Conservation (phyloP, 2,329 filamentous ascomycete species). For the Alternaria incomplexa region DNA sequence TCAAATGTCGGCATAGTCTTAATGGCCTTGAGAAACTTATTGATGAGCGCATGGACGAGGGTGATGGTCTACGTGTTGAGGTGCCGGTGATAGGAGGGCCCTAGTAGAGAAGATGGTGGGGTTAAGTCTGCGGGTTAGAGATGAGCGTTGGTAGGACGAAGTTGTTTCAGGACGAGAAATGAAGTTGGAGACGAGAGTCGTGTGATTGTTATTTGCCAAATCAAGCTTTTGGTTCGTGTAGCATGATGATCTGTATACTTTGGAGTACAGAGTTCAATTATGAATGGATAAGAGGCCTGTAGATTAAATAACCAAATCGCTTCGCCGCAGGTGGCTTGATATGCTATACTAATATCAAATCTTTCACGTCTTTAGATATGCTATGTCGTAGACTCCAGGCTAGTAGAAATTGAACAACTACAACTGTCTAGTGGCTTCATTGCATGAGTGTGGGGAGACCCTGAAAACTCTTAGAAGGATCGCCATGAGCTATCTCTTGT, state of each 20-base stretch:
- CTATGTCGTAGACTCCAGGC: not conserved
- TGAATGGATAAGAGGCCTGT: not conserved
- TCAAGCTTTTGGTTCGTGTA: not conserved
- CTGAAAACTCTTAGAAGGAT: not conserved
- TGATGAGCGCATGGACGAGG: not conserved
- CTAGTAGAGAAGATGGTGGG: not conserved
- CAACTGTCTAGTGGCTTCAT: not conserved
- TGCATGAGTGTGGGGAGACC: not conserved
- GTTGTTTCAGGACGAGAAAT: not conserved
- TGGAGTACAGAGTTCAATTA: not conserved
- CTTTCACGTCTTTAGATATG: not conserved
- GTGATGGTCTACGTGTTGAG: not conserved
- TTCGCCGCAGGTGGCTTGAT: not conserved
- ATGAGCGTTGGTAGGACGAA: not conserved
- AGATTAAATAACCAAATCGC: not conserved
- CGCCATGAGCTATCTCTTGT: not conserved
- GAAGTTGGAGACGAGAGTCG: not conserved
- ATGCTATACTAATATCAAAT: not conserved
- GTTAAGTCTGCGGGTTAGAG: not conserved
- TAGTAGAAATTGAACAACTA: not conserved
- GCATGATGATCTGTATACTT: not conserved
- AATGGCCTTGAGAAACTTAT: not conserved
- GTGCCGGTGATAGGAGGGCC: not conserved
- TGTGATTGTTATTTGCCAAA: not conserved
- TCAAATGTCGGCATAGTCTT: fast-evolving